A percentile compares a stretch with the other conserved stretches of the same genome.
These are phyloP conservation scores for Vickermania spadyakhi DNA, from an alignment of 208 protist species.

Conservation along the genomic window DNA sequence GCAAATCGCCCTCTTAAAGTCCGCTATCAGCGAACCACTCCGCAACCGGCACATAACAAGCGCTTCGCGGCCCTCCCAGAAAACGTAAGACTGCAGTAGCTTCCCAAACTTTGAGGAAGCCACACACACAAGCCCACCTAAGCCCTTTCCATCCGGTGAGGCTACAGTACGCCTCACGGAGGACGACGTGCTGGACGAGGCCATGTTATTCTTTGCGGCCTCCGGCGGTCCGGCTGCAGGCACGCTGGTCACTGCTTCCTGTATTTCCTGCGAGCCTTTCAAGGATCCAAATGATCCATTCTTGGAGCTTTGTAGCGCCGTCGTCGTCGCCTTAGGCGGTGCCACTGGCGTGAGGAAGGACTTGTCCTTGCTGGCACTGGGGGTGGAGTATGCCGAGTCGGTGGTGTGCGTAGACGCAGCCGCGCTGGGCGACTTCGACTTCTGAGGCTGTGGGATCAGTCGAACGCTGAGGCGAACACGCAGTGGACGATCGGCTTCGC, in stretches of 20 bases:
- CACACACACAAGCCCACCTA: background rate
- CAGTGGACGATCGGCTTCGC: conserved; percentile 15
- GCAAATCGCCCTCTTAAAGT: conserved; percentile 24
- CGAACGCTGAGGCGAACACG: background rate
- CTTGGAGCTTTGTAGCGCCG: background rate
- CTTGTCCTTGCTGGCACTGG: background rate
- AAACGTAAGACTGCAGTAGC: conserved; percentile 19
- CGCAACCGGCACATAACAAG: conserved; percentile 23
- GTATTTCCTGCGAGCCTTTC: background rate
- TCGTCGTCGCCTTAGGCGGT: background rate
- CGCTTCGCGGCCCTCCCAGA: conserved; percentile 23
- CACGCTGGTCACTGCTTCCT: background rate
- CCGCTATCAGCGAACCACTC: conserved; percentile 16
- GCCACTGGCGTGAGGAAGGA: background rate
- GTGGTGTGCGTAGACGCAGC: background rate
- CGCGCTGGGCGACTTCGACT: background rate
- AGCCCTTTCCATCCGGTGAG: background rate
- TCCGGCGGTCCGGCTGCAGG: background rate
- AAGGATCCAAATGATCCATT: background rate
- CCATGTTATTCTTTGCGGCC: background rate
- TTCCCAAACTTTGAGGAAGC: conserved; percentile 1
- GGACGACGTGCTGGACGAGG: background rate
- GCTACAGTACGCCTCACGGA: too few species aligned
- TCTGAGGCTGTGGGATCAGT: background rate
- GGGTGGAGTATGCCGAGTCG: background rate